Conservation (phyloP, 805 yeast species). For the Nakazawaea wickerhamii region DNA sequence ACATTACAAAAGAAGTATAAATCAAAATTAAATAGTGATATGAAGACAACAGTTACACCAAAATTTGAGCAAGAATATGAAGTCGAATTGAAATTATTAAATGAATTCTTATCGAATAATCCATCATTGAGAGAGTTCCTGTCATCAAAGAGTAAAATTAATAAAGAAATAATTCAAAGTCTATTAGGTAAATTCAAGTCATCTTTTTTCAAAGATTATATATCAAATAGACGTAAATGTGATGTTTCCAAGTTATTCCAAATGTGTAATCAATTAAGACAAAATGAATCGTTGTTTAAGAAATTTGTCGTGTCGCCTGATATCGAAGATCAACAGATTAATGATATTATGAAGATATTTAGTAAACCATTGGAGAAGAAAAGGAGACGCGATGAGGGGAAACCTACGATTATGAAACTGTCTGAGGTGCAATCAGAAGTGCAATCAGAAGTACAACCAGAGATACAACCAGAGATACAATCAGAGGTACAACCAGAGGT, state of each 20-base stretch:
- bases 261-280: slow-evolving; percentile 10
- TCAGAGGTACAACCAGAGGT: too few species aligned
- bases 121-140: neutral
- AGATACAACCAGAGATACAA: too few species aligned
- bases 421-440: too few species aligned
- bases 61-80: slow-evolving; percentile 3
- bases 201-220: slow-evolving; percentile 3
- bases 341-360: slow-evolving; percentile 4
- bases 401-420: too few species aligned
- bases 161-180: neutral
- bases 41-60: too few species aligned
- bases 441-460: too few species aligned
- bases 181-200: slow-evolving; percentile 8
- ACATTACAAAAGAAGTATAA: slow-evolving; percentile 6
- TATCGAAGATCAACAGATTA: neutral
- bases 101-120: neutral
- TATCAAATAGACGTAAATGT: neutral
- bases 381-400: neutral
- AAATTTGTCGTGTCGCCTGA: neutral
- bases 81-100: slow-evolving; percentile 5
- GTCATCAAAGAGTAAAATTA: neutral
- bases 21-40: too few species aligned
- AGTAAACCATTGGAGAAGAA: slow-evolving; percentile 5
- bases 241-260: slow-evolving; percentile 8
- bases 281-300: neutral